Percentiles rank a stretch among this genome's conserved stretches.
phyloP scores from a whole-genome alignment of 495 filamentous ascomycete species.

The Lophium mytilinum region DNA sequence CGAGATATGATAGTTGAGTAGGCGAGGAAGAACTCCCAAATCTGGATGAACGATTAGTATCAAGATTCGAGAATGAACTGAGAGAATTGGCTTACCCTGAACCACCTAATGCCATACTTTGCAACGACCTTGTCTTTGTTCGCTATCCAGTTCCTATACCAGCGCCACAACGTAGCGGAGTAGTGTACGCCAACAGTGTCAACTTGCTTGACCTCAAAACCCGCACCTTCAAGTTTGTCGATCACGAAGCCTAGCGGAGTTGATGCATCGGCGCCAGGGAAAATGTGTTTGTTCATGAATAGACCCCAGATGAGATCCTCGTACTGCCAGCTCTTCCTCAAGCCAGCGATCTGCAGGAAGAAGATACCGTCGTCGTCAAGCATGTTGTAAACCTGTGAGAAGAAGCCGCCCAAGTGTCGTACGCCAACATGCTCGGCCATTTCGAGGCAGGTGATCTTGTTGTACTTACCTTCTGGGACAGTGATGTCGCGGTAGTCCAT shows the following conservation, averaged over 20 bases:
- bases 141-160: constrained; percentile 98
- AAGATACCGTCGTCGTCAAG: constrained; percentile 78
- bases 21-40: constrained; percentile 98
- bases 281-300: constrained; percentile 91
- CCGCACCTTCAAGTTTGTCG: constrained; percentile 61
- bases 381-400: constrained; percentile 72
- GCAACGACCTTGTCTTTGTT: constrained; percentile 91
- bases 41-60: constrained; percentile 41
- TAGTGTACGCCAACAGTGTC: constrained; percentile 96
- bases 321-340: constrained; percentile 78
- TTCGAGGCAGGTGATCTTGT: constrained; percentile 83
- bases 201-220: constrained; percentile 67
- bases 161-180: constrained; percentile 92
- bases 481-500: constrained; percentile 83
- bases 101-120: constrained; percentile 95
- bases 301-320: constrained; percentile 83
- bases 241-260: constrained; percentile 70
- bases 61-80: not conserved
- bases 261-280: constrained; percentile 80
- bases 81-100: constrained; percentile 64
- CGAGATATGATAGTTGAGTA: constrained; percentile 87
- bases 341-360: constrained; percentile 76
- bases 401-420: constrained; percentile 58
- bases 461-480: constrained; percentile 56
- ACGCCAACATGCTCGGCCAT: constrained; percentile 91